A percentile compares a stretch with the other conserved stretches of the same genome.
Evolutionary conservation across 495 filamentous ascomycete genomes (phyloP).

Genomic region (Hypoxylon fragiforme): DNA sequence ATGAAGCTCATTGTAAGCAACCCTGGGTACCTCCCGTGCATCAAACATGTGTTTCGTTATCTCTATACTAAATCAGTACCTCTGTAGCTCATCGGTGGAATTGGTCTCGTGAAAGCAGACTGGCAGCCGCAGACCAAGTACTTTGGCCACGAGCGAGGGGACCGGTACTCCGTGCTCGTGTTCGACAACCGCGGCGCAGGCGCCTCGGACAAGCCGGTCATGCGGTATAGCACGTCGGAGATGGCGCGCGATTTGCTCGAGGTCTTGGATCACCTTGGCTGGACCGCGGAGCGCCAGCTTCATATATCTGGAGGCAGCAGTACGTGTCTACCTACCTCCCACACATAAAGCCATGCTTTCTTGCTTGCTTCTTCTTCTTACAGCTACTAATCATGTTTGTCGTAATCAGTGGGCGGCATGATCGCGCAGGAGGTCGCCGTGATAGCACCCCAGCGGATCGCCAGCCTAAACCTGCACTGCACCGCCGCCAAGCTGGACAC

Average conservation of each 20-base stretch:
- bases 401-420: conserved; percentile 74
- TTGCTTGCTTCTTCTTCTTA: too few species aligned
- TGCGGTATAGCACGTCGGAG: conserved; percentile 70
- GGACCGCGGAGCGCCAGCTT: conserved; percentile 59
- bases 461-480: conserved; percentile 67
- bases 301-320: conserved; percentile 69
- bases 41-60: too few species aligned
- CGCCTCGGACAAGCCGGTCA: conserved; percentile 70
- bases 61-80: too few species aligned
- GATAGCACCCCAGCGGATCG: conserved; percentile 63
- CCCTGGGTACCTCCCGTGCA: not conserved
- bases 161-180: conserved; percentile 69
- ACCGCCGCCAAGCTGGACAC: conserved; percentile 74
- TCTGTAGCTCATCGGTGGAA: conserved; percentile 63
- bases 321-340: not conserved
- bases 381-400: not conserved
- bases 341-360: too few species aligned
- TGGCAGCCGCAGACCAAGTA: conserved; percentile 79
- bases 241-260: conserved; percentile 78
- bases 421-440: conserved; percentile 79
- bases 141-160: conserved; percentile 68
- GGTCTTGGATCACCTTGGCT: conserved; percentile 68
- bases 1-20: conserved; percentile 68
- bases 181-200: conserved; percentile 84
- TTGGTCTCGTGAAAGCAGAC: conserved; percentile 60